Conservation (phyloP, 495 filamentous ascomycete species). For the Aspergillus indologenus region DNA sequence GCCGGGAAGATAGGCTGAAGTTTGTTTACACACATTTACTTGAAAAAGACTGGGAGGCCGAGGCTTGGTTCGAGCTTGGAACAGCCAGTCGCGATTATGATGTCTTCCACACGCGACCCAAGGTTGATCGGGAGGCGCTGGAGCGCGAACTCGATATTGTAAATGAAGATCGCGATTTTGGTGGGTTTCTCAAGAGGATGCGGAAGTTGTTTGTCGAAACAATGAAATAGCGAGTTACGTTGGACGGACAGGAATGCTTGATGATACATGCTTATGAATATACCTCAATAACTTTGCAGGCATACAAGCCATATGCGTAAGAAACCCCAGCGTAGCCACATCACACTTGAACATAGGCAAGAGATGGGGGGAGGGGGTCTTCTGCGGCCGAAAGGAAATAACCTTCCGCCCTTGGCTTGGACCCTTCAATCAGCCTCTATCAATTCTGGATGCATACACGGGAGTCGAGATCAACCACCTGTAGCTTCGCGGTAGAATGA, state of each 20-base stretch:
- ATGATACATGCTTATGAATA: slow-evolving; percentile 9
- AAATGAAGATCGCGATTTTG: slow-evolving; percentile 83
- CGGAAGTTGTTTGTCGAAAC: slow-evolving; percentile 72
- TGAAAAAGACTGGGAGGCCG: slow-evolving; percentile 82
- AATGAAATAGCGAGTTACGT: slow-evolving; percentile 39
- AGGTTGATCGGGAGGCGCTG: slow-evolving; percentile 69
- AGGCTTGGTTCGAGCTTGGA: slow-evolving; percentile 90
- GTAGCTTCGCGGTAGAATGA: slow-evolving; percentile 92
- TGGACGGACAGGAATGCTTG: slow-evolving; percentile 6
- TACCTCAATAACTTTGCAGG: not conserved
- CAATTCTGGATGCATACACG: slow-evolving; percentile 13
- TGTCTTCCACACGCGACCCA: slow-evolving; percentile 73
- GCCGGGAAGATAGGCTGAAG: slow-evolving; percentile 78
- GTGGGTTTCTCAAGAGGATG: slow-evolving; percentile 84
- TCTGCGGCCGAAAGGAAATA: not conserved
- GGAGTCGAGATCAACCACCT: slow-evolving; percentile 49
- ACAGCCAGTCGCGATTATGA: slow-evolving; percentile 79
- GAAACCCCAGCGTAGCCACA: not conserved
- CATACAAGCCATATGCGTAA: not conserved
- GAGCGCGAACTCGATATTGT: slow-evolving; percentile 65
- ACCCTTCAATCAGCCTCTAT: not conserved
- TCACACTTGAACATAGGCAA: not conserved
- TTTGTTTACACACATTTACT: slow-evolving; percentile 84
- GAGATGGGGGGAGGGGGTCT: not conserved
- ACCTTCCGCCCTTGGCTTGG: not conserved